These are phyloP conservation scores for Plasmopara halstedii DNA, from an alignment of 352 stramenopile species.

Conservation along the genomic window DNA sequence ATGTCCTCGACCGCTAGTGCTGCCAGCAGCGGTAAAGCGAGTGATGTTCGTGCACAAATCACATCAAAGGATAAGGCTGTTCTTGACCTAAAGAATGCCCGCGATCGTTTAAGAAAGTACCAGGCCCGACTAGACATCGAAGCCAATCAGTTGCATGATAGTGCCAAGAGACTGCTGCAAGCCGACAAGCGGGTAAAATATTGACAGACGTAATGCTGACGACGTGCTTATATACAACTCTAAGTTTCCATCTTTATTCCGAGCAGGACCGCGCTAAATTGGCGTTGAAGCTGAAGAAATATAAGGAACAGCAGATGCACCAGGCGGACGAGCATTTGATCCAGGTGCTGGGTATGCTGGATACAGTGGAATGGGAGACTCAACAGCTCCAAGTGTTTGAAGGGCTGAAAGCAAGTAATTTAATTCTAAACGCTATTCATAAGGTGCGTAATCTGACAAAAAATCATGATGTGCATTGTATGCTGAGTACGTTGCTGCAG, in stretches of 20 bases:
- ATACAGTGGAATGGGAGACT: slow-evolving; percentile 85
- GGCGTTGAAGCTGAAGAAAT: slow-evolving; percentile 85
- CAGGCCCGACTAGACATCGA: slow-evolving; percentile 76
- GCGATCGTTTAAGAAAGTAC: slow-evolving; percentile 81
- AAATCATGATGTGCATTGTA: too few relatives aligned
- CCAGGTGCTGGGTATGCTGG: slow-evolving; percentile 79
- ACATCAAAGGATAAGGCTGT: slow-evolving; percentile 86
- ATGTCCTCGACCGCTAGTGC: slow-evolving; percentile 4
- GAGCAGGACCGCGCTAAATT: slow-evolving; percentile 80
- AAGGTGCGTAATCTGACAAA: slow-evolving; percentile 30
- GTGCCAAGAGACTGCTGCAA: slow-evolving; percentile 66
- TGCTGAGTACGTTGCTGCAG: slow-evolving; percentile 14
- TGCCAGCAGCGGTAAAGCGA: background rate
- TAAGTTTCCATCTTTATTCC: too few relatives aligned
- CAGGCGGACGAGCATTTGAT: slow-evolving; percentile 82
- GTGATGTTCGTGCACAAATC: slow-evolving; percentile 45
- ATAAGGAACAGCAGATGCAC: slow-evolving; percentile 84
- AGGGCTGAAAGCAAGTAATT: slow-evolving; percentile 83
- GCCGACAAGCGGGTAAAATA: slow-evolving; percentile 48
- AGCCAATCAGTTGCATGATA: slow-evolving; percentile 68
- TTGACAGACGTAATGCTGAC: background rate
- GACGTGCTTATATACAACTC: too few relatives aligned
- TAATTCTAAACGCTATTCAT: slow-evolving; percentile 82
- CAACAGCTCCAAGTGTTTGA: slow-evolving; percentile 86
- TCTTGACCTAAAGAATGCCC: slow-evolving; percentile 86